Percentiles rank a stretch among this genome's conserved stretches.
These are phyloP conservation scores for Suhomyces taliae DNA, from an alignment of 1,139 yeast genomes.

Conservation along the genomic window DNA sequence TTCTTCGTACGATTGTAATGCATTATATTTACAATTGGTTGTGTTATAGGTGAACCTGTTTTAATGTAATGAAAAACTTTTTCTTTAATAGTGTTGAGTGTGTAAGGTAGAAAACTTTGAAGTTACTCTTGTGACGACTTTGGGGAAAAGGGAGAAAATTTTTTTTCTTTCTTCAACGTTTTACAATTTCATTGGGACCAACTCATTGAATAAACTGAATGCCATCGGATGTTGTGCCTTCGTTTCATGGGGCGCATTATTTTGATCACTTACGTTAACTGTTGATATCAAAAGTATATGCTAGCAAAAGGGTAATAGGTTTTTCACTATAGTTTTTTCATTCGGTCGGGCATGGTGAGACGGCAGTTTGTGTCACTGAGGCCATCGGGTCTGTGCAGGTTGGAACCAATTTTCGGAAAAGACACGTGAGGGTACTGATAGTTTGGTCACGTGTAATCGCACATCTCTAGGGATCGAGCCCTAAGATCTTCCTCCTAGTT, in stretches of 20 bases:
- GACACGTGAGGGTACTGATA: neutral
- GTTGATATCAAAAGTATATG: slow-evolving; percentile 18
- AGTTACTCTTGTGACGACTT: no score
- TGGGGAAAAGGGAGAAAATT: no score
- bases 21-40: neutral
- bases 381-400: slow-evolving; percentile 15
- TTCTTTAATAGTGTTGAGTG: neutral
- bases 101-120: neutral
- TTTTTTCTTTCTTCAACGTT: neutral
- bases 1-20: no score
- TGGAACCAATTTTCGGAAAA: neutral
- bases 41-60: neutral
- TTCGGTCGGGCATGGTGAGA: slow-evolving; percentile 8
- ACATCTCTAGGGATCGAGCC: slow-evolving; percentile 12
- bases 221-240: neutral
- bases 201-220: neutral
- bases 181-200: neutral
- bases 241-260: neutral
- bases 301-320: slow-evolving; percentile 12
- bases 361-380: slow-evolving; percentile 11
- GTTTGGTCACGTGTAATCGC: neutral
- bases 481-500: slow-evolving; percentile 1
- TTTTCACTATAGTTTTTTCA: slow-evolving; percentile 14
- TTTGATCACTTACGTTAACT: slow-evolving; percentile 14
- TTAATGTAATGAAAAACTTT: neutral